A percentile compares a stretch with the other conserved stretches of the same genome.
These are phyloP conservation scores for Cladosporium sp. DNA, from an alignment of 2,329 filamentous ascomycete genomes.

Conservation along the genomic window DNA sequence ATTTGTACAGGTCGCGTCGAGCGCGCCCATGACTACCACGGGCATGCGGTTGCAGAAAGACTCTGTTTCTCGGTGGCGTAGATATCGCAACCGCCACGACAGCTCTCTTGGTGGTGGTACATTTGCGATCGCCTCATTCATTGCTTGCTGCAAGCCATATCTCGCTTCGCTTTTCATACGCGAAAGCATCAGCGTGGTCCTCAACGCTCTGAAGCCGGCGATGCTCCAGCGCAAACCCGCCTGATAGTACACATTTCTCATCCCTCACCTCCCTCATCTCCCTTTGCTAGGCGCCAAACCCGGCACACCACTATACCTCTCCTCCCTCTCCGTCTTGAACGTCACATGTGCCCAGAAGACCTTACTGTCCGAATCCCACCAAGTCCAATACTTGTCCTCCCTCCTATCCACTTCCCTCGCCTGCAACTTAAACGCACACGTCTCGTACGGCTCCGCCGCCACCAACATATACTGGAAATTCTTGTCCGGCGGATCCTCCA, in stretches of 20 bases:
- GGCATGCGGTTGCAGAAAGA: no score
- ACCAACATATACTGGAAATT: constrained; percentile 91
- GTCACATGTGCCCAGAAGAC: constrained; percentile 97
- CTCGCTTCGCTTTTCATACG: no score
- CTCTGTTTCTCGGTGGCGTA: no score
- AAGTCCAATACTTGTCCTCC: constrained; percentile 83
- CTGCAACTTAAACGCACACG: constrained; percentile 91
- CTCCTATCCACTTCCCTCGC: constrained; percentile 85
- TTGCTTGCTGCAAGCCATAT: no score
- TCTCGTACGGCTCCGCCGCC: constrained; percentile 96
- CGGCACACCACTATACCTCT: constrained; percentile 67
- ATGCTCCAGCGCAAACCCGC: no score
- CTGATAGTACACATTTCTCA: not conserved
- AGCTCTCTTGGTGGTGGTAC: no score
- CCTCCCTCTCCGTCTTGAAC: constrained; percentile 97
- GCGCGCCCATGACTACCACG: no score
- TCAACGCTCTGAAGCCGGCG: no score
- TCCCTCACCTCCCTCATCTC: not conserved
- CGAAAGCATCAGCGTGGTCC: no score
- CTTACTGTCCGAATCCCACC: constrained; percentile 92
- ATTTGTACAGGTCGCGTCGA: no score
- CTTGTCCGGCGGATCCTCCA: constrained; percentile 87
- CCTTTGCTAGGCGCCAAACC: constrained; percentile 38
- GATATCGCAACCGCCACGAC: no score
- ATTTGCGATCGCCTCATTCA: no score